phyloP scores from a whole-genome alignment of 768 basidiomycete species.

The Podaxis carcinomalis region DNA sequence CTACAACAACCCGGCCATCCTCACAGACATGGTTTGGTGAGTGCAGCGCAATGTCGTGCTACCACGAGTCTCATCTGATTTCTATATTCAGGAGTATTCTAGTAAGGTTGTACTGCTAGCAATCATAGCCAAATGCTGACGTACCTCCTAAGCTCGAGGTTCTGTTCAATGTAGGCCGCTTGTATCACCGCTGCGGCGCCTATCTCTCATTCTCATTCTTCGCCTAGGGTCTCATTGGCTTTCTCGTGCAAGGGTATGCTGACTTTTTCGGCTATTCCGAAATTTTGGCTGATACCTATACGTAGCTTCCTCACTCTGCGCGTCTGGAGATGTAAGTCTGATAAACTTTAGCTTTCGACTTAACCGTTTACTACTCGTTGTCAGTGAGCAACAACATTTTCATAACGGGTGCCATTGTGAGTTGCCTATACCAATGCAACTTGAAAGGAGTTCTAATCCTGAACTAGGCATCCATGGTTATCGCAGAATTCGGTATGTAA shows the following conservation, averaged over 20 bases:
- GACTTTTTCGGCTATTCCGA: not conserved
- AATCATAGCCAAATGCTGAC: not conserved
- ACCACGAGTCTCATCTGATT: not conserved
- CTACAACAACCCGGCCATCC: slow-evolving; percentile 37
- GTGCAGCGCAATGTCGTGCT: slow-evolving; percentile 11
- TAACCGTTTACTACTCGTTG: not conserved
- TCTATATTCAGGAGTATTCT: slow-evolving; percentile 41
- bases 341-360: not conserved
- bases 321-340: slow-evolving; percentile 38
- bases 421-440: slow-evolving; percentile 11
- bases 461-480: slow-evolving; percentile 35
- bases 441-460: not conserved
- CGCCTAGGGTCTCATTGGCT: slow-evolving; percentile 44
- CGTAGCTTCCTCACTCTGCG: slow-evolving; percentile 38
- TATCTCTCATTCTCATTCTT: not conserved
- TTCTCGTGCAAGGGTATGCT: slow-evolving; percentile 50
- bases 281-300: not conserved
- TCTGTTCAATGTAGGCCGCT: slow-evolving; percentile 43
- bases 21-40: slow-evolving; percentile 44
- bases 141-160: slow-evolving; percentile 42
- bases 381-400: slow-evolving; percentile 47
- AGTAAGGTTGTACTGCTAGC: slow-evolving; percentile 23
- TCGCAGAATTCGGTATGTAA: slow-evolving; percentile 46
- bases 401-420: slow-evolving; percentile 39
- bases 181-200: not conserved